phyloP scores from a whole-genome alignment of 345 rosid species.

The Lenwebbia sp. region DNA sequence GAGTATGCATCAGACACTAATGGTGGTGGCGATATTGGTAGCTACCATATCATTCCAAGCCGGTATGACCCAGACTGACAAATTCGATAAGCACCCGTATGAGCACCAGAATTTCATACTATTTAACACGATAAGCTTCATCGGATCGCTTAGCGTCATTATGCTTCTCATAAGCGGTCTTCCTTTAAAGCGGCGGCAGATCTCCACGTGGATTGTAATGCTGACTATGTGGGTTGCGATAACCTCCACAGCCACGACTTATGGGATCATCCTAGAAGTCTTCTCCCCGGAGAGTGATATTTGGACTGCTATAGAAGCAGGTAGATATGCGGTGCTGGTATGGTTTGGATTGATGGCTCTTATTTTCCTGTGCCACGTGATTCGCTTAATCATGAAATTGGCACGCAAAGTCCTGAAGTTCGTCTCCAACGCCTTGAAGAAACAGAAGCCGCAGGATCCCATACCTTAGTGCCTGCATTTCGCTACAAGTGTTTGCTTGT shows the following conservation, averaged over 20 bases:
- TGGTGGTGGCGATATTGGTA: too few species aligned
- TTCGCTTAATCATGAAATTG: neutral
- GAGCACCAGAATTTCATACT: neutral
- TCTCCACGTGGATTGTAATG: too few species aligned
- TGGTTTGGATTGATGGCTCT: neutral
- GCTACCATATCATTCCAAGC: too few species aligned
- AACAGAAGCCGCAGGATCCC: neutral
- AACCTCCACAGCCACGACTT: neutral
- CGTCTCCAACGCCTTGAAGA: too few species aligned
- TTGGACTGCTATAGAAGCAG: too few species aligned
- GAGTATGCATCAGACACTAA: too few species aligned
- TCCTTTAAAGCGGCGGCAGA: too few species aligned
- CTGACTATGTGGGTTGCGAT: slow-evolving; percentile 1
- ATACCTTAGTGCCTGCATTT: too few species aligned
- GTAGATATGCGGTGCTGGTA: too few species aligned
- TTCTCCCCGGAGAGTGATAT: neutral
- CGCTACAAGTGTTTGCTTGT: neutral
- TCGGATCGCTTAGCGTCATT: slow-evolving; percentile 4
- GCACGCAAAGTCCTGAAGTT: neutral
- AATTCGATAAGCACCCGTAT: neutral
- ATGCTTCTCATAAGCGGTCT: slow-evolving; percentile 8
- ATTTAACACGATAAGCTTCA: neutral
- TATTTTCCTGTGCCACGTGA: neutral
- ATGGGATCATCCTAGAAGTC: neutral
- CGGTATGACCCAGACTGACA: too few species aligned